Evolutionary conservation across 164 flowering plant genomes (phyloP).

Genomic region (Macadamia tetraphylla): DNA sequence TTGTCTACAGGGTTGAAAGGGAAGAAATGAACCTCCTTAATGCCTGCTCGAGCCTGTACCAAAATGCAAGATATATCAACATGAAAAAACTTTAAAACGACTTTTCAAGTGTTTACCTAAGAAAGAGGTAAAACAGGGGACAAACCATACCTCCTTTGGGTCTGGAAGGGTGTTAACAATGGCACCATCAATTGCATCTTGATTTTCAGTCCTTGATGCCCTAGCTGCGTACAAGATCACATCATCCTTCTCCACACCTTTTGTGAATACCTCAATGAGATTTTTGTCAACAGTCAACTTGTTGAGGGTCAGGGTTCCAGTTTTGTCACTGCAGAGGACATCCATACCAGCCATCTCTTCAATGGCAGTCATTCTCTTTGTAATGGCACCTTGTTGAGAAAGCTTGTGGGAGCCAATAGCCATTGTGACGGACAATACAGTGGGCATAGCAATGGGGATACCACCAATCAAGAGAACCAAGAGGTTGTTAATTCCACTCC

Average conservation of each 20-base stretch:
- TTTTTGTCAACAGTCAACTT: slow-evolving; percentile 36
- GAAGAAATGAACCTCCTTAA: slow-evolving; percentile 34
- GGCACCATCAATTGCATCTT: slow-evolving; percentile 44
- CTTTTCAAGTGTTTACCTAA: background rate
- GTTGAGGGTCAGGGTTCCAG: slow-evolving; percentile 38
- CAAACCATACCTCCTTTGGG: slow-evolving; percentile 34
- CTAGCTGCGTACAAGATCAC: slow-evolving; percentile 40
- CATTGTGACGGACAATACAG: slow-evolving; percentile 81
- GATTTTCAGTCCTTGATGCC: slow-evolving; percentile 39
- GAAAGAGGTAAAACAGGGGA: background rate
- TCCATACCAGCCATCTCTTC: slow-evolving; percentile 92
- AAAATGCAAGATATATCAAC: background rate
- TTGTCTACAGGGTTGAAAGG: slow-evolving; percentile 46
- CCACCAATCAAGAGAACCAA: slow-evolving; percentile 84
- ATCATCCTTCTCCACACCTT: slow-evolving; percentile 36
- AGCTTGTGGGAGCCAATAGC: slow-evolving; percentile 85
- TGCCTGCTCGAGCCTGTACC: slow-evolving; percentile 32
- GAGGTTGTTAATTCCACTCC: slow-evolving; percentile 72
- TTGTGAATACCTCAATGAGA: slow-evolving; percentile 33
- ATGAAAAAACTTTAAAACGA: background rate
- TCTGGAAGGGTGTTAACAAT: slow-evolving; percentile 43
- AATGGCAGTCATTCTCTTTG: slow-evolving; percentile 88
- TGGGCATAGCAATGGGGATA: slow-evolving; percentile 85
- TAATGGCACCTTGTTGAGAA: slow-evolving; percentile 77
- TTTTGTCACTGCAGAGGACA: slow-evolving; percentile 42